phyloP scores from a whole-genome alignment of 768 basidiomycete genomes.

The Tulasnella sp. region DNA sequence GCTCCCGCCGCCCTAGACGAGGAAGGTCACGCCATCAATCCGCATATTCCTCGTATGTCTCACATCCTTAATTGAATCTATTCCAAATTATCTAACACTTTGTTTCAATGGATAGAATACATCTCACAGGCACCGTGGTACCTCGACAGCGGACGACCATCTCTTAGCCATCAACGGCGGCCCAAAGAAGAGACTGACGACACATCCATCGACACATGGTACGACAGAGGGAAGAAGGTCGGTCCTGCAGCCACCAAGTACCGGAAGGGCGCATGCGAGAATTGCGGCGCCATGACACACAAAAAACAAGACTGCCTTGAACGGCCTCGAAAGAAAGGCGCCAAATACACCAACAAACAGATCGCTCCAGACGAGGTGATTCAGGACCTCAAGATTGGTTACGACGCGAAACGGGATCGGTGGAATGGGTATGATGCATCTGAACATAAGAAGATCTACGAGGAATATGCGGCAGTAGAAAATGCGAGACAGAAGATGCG shows the following conservation, averaged over 20 bases:
- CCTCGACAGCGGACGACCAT: slow-evolving; percentile 86
- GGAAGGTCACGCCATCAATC: slow-evolving; percentile 92
- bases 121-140: slow-evolving; percentile 99
- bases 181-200: slow-evolving; percentile 47
- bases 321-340: slow-evolving; percentile 91
- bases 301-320: slow-evolving; percentile 86
- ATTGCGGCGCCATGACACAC: slow-evolving; percentile 96
- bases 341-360: slow-evolving; percentile 81
- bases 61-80: too few species aligned
- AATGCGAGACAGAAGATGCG: slow-evolving; percentile 79
- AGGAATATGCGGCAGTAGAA: slow-evolving; percentile 90
- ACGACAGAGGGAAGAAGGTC: slow-evolving; percentile 72
- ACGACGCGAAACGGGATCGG: slow-evolving; percentile 90
- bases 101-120: slow-evolving; percentile 55
- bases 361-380: slow-evolving; percentile 88
- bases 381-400: slow-evolving; percentile 65
- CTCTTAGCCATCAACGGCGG: slow-evolving; percentile 87
- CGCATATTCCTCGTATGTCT: slow-evolving; percentile 92
- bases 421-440: slow-evolving; percentile 97
- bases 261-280: slow-evolving; percentile 96
- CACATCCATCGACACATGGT: slow-evolving; percentile 78
- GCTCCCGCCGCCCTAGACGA: slow-evolving; percentile 93
- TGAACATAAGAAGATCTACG: slow-evolving; percentile 77
- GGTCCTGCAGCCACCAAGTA: slow-evolving; percentile 95
- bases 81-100: not conserved